Conservation (phyloP, 148 eudicot species). For the Heliamphora exappendiculata region DNA sequence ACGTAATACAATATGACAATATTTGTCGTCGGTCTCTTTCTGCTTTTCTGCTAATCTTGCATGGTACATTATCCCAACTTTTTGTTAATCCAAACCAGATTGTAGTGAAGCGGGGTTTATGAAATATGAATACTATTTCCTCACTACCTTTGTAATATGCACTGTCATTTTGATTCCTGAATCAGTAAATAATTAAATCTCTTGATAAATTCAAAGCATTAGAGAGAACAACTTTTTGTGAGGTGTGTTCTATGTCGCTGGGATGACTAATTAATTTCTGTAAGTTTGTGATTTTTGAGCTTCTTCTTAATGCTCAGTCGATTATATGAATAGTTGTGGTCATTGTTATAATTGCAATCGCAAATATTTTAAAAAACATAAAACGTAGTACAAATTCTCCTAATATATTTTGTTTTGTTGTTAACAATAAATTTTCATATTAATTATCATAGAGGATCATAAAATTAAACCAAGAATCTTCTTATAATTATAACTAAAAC, state of each 20-base stretch:
- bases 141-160: neutral
- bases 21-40: neutral
- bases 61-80: neutral
- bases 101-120: neutral
- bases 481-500: too few species aligned
- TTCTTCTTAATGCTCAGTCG: too few species aligned
- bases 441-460: too few species aligned
- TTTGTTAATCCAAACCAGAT: neutral
- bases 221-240: neutral
- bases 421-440: too few species aligned
- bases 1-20: too few species aligned
- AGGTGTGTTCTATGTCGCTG: neutral
- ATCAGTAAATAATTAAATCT: neutral
- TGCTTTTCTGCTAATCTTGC: neutral
- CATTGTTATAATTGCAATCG: too few species aligned
- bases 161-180: neutral
- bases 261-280: neutral
- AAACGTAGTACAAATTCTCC: too few species aligned
- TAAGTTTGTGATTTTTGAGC: too few species aligned
- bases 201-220: neutral
- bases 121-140: neutral
- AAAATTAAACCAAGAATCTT: too few species aligned
- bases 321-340: too few species aligned
- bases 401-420: too few species aligned
- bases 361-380: too few species aligned